Base-by-base conservation (phyloP, 805 yeast species). In the Candida endomychidarum region DNA sequence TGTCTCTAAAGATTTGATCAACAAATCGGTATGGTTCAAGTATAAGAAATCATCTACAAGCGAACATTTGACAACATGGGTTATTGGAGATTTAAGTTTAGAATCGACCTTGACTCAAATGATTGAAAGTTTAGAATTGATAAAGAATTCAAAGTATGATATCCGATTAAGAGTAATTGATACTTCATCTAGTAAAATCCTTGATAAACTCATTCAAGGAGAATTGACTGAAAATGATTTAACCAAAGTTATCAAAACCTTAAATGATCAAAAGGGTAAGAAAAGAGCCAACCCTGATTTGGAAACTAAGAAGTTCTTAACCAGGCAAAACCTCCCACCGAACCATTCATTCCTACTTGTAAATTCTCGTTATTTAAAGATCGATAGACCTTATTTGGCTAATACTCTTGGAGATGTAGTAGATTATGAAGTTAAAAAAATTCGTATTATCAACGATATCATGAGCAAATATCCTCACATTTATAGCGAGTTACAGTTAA, bases 41-140 rank as follows among this genome's bases (percentile, higher is more conserved):
- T 49, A 81, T 9, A 25, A 17, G 3, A 38, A 41, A 4, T 21
- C 19, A 3, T 11, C 32, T 5, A 9, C 21, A 5, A 24, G 35
- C 11, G 45, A 42, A 10, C 18, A 24, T n/a, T 23, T 38, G 9
- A 32, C 30, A 9, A 4, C 50, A 7, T 80, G 87, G 59, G 48
- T 84, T 8, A 66, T 80, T 38, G 93, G 86, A 25, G 77, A 81
- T 50, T 72, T 82, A 41, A 60, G 65, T 19, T 26, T 27, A 16
- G 8, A 18, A 67, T 2, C 21, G 47, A 28, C 32, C 5, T 5
- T 37, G 4, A 25, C 2, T 32, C 52, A 4, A 62, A 51, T 83
- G 8, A 37, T 57, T 15, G 63, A 63, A 22, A 44, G 72, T 0
- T 46, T 73, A 23, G 47, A 57, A 27, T 44, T 53, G 38, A 37